Percentiles rank a stretch among this genome's conserved stretches.
Conservation (phyloP, 2,329 filamentous ascomycete genomes). For the Cordyceps cicadae region DNA sequence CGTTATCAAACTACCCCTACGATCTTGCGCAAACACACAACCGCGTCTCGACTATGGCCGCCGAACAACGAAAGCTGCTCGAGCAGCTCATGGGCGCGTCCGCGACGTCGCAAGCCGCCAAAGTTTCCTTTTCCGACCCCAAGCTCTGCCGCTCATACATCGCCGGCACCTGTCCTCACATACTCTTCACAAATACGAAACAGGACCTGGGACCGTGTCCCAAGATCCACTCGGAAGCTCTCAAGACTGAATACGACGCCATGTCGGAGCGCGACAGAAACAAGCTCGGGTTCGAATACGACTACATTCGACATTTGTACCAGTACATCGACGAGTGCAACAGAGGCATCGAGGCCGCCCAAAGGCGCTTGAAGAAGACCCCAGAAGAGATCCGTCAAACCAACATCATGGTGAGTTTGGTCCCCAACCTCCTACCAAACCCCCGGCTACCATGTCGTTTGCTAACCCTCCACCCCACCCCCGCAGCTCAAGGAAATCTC, state of each 20-base stretch:
- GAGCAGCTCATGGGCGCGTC: constrained; percentile 89
- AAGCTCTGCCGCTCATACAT: constrained; percentile 95
- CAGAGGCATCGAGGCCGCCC: constrained; percentile 80
- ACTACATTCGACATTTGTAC: constrained; percentile 92
- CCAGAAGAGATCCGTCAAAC: constrained; percentile 96
- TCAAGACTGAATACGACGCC: constrained; percentile 81
- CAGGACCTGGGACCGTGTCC: constrained; percentile 87
- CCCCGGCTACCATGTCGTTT: not conserved
- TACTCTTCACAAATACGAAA: constrained; percentile 99
- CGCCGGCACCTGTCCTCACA: constrained; percentile 89
- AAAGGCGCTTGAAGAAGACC: constrained; percentile 89
- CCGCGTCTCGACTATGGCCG: constrained; percentile 58
- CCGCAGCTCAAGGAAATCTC: constrained; percentile 67
- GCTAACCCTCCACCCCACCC: not conserved
- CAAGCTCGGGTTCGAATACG: constrained; percentile 85
- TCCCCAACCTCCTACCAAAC: too few relatives aligned
- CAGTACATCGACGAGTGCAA: constrained; percentile 98
- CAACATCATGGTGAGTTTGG: constrained; percentile 60
- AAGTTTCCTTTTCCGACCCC: constrained; percentile 80
- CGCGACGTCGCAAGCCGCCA: constrained; percentile 62
- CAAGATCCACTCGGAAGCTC: constrained; percentile 77
- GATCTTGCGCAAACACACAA: not conserved
- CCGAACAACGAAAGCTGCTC: constrained; percentile 95
- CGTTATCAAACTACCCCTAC: not conserved
- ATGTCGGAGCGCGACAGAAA: constrained; percentile 64